Percentiles rank a stretch among this genome's conserved stretches.
Conservation (phyloP, 306 rosid species). For the Cucurbita ficifolia region DNA sequence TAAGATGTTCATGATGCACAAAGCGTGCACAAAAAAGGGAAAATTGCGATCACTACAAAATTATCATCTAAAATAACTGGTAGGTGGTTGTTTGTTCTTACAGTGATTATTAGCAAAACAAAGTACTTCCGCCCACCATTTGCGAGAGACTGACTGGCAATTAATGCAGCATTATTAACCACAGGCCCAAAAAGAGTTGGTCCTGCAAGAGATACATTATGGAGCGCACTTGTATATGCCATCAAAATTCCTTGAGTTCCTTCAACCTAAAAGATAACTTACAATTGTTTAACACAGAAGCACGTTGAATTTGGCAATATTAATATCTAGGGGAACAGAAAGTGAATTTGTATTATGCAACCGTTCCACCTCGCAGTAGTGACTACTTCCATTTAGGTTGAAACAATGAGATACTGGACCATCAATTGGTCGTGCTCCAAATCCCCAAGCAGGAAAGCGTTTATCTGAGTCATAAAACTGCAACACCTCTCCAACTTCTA, state of each 20-base stretch:
- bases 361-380: slow-evolving; percentile 62
- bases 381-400: slow-evolving; percentile 90
- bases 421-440: slow-evolving; percentile 98
- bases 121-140: slow-evolving; percentile 70
- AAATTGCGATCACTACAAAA: background rate
- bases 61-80: background rate
- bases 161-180: slow-evolving; percentile 69
- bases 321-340: slow-evolving; percentile 12
- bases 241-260: slow-evolving; percentile 95
- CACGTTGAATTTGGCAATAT: slow-evolving; percentile 1
- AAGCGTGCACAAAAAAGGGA: background rate
- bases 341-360: slow-evolving; percentile 17
- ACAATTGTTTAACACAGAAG: slow-evolving; percentile 5
- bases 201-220: slow-evolving; percentile 96
- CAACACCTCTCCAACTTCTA: slow-evolving; percentile 85
- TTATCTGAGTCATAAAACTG: slow-evolving; percentile 89
- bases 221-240: slow-evolving; percentile 91
- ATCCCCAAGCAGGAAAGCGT: slow-evolving; percentile 98
- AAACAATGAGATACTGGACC: slow-evolving; percentile 99
- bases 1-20: background rate
- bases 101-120: slow-evolving; percentile 87
- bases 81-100: slow-evolving; percentile 19
- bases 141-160: slow-evolving; percentile 89
- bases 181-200: slow-evolving; percentile 99
- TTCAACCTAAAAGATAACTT: slow-evolving; percentile 62